Conservation (phyloP, 2,329 filamentous ascomycete genomes). For the Penicillium expansum region DNA sequence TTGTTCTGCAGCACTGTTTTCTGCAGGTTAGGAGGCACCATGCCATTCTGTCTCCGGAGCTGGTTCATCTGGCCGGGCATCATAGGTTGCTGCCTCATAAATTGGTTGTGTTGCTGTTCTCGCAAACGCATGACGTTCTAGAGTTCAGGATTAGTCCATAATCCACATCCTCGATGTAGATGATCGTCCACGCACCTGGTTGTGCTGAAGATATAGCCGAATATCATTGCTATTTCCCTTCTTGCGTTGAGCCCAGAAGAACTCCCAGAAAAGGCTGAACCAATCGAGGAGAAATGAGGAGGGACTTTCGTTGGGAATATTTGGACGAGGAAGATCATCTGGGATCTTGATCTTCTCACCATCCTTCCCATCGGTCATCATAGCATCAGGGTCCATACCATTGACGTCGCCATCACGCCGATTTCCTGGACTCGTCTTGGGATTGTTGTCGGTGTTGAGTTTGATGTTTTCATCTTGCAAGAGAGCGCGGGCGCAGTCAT, state of each 20-base stretch:
- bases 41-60: constrained; percentile 46
- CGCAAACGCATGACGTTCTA: constrained; percentile 65
- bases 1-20: constrained; percentile 78
- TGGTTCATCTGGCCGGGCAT: constrained; percentile 55
- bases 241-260: constrained; percentile 78
- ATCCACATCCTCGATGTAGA: constrained; percentile 2
- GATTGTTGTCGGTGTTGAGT: constrained; percentile 55
- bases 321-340: constrained; percentile 68
- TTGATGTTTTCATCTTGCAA: constrained; percentile 60
- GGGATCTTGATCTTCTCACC: constrained; percentile 71
- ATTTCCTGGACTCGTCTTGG: constrained; percentile 67
- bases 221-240: constrained; percentile 64
- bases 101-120: constrained; percentile 72
- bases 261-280: constrained; percentile 98
- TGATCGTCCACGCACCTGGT: constrained; percentile 61
- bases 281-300: constrained; percentile 88
- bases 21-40: constrained; percentile 53
- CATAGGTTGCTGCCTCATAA: constrained; percentile 70
- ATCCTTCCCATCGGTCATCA: constrained; percentile 82
- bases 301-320: constrained; percentile 61
- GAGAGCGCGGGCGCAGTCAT: constrained; percentile 75
- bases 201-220: constrained; percentile 74
- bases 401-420: constrained; percentile 69
- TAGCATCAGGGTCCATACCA: constrained; percentile 68
- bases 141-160: constrained; percentile 28